Percentiles rank a stretch among this genome's conserved stretches.
These are phyloP conservation scores for Rhamnella rubrinervis DNA, from an alignment of 331 rosid species.

Conservation along the genomic window DNA sequence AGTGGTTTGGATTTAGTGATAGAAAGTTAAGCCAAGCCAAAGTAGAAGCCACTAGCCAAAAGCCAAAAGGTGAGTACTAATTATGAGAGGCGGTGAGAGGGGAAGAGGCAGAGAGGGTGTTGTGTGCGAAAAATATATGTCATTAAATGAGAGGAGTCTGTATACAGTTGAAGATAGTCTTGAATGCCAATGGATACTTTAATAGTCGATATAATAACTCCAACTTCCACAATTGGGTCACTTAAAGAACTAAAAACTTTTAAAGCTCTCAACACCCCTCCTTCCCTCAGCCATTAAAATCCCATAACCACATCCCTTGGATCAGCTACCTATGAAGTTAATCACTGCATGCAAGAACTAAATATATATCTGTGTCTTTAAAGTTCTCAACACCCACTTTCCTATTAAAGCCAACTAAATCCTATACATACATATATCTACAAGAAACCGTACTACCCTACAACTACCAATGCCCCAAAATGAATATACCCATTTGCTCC, in stretches of 20 bases:
- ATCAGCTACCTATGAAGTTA: slow-evolving; percentile 20
- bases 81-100: slow-evolving; percentile 67
- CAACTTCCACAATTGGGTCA: slow-evolving; percentile 68
- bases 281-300: slow-evolving; percentile 48
- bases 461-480: slow-evolving; percentile 5
- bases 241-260: slow-evolving; percentile 44
- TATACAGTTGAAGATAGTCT: slow-evolving; percentile 68
- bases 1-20: too few species aligned
- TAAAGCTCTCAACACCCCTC: slow-evolving; percentile 71
- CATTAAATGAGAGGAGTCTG: slow-evolving; percentile 61
- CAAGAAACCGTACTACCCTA: neutral
- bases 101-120: slow-evolving; percentile 32
- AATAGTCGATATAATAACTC: slow-evolving; percentile 61
- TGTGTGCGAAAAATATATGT: slow-evolving; percentile 28
- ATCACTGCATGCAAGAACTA: neutral
- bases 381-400: slow-evolving; percentile 47
- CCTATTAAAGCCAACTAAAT: slow-evolving; percentile 34
- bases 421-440: slow-evolving; percentile 3
- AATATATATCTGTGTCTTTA: slow-evolving; percentile 18
- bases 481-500: slow-evolving; percentile 5
- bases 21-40: slow-evolving; percentile 9
- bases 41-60: slow-evolving; percentile 12
- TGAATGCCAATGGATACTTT: slow-evolving; percentile 51
- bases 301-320: slow-evolving; percentile 36
- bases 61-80: slow-evolving; percentile 20